Conservation (phyloP, 139 green algal species). For the Volvox africanus region DNA sequence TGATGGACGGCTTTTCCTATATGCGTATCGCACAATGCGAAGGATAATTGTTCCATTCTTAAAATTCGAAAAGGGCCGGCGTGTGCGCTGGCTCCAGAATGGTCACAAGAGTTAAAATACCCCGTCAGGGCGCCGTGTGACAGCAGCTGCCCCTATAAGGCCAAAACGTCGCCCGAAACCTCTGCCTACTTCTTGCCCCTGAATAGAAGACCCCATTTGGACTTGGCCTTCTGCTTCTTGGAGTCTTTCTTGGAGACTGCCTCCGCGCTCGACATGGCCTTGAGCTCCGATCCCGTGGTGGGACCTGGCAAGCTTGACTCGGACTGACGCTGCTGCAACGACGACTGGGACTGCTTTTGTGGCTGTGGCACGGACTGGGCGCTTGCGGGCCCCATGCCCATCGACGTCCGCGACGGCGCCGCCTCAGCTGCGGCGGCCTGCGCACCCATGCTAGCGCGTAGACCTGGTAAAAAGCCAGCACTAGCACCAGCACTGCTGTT, state of each 20-base stretch:
- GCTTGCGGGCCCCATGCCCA: background rate
- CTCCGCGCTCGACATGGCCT: background rate
- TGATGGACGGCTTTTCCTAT: too few species aligned
- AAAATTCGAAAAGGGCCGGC: too few species aligned
- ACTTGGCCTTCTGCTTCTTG: background rate
- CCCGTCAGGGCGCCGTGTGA: too few species aligned
- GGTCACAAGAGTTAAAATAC: too few species aligned
- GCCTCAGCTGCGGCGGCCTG: too few species aligned
- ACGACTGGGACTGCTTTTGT: too few species aligned
- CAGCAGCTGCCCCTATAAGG: too few species aligned
- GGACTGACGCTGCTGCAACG: too few species aligned
- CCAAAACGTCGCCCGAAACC: too few species aligned
- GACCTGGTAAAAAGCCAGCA: background rate
- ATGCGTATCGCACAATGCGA: background rate
- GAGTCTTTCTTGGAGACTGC: background rate
- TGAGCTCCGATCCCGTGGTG: background rate
- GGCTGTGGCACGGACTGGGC: background rate
- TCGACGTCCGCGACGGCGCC: background rate
- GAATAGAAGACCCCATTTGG: constrained; percentile 38
- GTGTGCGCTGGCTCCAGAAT: too few species aligned
- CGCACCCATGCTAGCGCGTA: background rate
- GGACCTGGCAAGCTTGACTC: too few species aligned
- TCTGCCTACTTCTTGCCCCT: constrained; percentile 13
- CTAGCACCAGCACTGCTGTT: background rate
- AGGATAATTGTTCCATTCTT: too few species aligned